Evolutionary conservation across 2,329 filamentous ascomycete genomes (phyloP), one percentile per base, ranked within the genome.

Genomic region (Xylariales sp.): DNA sequence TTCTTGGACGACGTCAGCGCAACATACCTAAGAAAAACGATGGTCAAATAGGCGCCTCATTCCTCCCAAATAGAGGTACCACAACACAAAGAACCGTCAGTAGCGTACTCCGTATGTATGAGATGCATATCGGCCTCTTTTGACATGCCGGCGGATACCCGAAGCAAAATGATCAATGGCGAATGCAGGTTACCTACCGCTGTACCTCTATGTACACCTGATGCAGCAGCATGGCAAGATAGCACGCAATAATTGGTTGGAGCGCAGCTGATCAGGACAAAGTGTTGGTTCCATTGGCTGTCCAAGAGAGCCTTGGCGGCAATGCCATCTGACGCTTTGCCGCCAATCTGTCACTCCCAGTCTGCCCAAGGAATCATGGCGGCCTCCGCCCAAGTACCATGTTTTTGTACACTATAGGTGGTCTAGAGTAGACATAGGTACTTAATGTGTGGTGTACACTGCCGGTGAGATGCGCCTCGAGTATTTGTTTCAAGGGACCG

Each of bases 311-410:
- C 62, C 63, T 67, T 67, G 55, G 57, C 59, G 59, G 54, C 66
- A 53, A 70, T 53, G 56, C 56, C 69, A 70, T 71, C 71, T 69
- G 70, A 73, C 69, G 62, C 67, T 67, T 67, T 68, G 70, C 65
- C 69, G 69, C 68, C 68, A 58, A 68, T 69, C 66, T 62, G 55
- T 45, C 50, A 28, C 62, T 61, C 62, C 57, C 5, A 36, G 23
- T 23, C 23, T 23, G 23, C 23, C 23, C 23, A 69, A 50, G 62
- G 48, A 64, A 50, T 50, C 55, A 57, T 57, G 65, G 49, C 55
- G 50, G 65, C 56, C 61, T 63, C 65, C 39, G 36, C 50, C 36
- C 50, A 55, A 48, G 10, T 41, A 14, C 39, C 3, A 23, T 23
- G 23, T 23, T 23, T 2, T 23, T 23, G 23, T 23, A 23, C 23